phyloP scores from a whole-genome alignment of 163 green algal species.

The Prototheca cutis region DNA sequence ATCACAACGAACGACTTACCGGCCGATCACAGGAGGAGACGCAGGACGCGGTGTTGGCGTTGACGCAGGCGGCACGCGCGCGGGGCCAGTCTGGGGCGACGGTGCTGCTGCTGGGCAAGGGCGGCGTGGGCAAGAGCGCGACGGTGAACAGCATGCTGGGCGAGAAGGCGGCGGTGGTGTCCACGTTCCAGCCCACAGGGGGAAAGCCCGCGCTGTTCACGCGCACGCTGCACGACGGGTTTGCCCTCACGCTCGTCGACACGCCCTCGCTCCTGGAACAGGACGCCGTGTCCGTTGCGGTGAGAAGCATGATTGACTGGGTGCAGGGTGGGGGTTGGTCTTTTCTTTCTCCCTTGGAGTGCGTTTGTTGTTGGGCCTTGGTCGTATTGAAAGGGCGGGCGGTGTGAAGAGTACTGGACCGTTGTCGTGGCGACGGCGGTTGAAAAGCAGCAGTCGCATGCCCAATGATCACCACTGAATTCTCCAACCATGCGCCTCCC shows the following conservation, averaged over 20 bases:
- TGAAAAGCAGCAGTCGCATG: too few relatives aligned
- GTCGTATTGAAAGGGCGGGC: too few relatives aligned
- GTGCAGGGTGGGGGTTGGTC: too few relatives aligned
- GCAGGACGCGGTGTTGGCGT: constrained; percentile 17
- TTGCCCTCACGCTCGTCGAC: constrained; percentile 56
- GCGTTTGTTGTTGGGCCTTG: too few relatives aligned
- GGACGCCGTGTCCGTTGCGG: constrained; percentile 25
- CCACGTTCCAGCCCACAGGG: constrained; percentile 25
- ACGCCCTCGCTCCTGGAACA: constrained; percentile 56
- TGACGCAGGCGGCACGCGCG: constrained; percentile 16
- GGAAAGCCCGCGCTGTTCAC: constrained; percentile 7
- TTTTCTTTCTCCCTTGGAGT: too few relatives aligned
- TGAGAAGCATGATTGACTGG: too few relatives aligned
- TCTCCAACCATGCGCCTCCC: too few relatives aligned
- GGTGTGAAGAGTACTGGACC: too few relatives aligned
- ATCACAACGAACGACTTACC: too few relatives aligned
- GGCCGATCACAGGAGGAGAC: too few relatives aligned
- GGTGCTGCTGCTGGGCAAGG: constrained; percentile 55
- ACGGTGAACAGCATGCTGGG: constrained; percentile 57
- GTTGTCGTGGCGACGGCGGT: too few relatives aligned
- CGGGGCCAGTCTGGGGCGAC: constrained; percentile 37
- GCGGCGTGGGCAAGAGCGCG: constrained; percentile 53
- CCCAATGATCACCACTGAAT: too few relatives aligned
- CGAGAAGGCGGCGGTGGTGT: constrained; percentile 29
- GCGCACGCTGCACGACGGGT: constrained; percentile 22